Conservation (phyloP, 2,329 filamentous ascomycete genomes). For the Talaromyces sp. region DNA sequence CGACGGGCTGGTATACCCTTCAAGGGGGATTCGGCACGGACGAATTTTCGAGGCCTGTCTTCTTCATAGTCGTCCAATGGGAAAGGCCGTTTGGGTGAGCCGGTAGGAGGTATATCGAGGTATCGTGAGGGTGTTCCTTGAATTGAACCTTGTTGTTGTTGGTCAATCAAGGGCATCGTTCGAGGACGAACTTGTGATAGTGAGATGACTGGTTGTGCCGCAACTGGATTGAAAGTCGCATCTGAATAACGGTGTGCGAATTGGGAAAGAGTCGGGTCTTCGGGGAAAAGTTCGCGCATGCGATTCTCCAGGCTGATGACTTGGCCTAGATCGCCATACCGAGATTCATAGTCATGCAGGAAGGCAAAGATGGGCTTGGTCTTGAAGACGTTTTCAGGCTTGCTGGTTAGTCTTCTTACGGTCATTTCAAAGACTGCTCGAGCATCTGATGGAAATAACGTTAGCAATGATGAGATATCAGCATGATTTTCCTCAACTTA, state of each 20-base stretch:
- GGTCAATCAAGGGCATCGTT: conserved; percentile 36
- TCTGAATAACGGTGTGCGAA: conserved; percentile 76
- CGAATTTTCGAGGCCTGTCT: conserved; percentile 77
- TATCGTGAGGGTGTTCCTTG: conserved; percentile 40
- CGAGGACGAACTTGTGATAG: conserved; percentile 74
- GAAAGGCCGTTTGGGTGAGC: conserved; percentile 58
- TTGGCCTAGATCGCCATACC: conserved; percentile 88
- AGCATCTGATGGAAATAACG: conserved; percentile 62
- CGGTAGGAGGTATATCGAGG: conserved; percentile 36
- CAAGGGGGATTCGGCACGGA: conserved; percentile 84
- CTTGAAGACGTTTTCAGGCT: conserved; percentile 70
- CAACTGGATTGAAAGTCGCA: conserved; percentile 75
- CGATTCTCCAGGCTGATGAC: conserved; percentile 87
- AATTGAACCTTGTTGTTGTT: conserved; percentile 26
- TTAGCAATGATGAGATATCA: neutral
- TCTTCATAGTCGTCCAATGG: conserved; percentile 70
- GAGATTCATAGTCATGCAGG: conserved; percentile 92
- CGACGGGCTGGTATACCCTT: conserved; percentile 87
- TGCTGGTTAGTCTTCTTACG: conserved; percentile 75
- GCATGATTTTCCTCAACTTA: conserved; percentile 50
- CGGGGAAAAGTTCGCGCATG: conserved; percentile 90
- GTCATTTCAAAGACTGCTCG: conserved; percentile 95
- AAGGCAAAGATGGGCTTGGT: conserved; percentile 84
- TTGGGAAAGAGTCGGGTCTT: conserved; percentile 72
- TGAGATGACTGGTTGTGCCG: conserved; percentile 79